A percentile compares a stretch with the other conserved stretches of the same genome.
phyloP scores from a whole-genome alignment of 2,329 filamentous ascomycete genomes.

The Elsinoe batatas region DNA sequence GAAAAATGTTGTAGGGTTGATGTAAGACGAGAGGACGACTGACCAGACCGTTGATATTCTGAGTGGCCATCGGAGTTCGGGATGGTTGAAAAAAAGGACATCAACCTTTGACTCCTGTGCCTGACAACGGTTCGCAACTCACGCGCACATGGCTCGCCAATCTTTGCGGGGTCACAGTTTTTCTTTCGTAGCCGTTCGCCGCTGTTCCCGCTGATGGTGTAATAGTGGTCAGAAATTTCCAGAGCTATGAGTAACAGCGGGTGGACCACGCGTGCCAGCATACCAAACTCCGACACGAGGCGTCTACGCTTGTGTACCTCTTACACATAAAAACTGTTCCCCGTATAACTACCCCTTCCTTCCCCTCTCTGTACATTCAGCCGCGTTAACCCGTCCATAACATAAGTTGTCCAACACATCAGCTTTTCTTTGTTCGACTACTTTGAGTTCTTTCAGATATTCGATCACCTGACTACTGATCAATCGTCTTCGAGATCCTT shows the following conservation, averaged over 20 bases:
- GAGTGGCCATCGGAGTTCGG: conserved; percentile 2
- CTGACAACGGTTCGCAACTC: conserved; percentile 6
- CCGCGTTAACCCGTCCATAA: conserved; percentile 5
- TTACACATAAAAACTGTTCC: conserved; percentile 9
- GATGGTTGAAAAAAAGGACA: not conserved
- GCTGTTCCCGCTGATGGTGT: conserved; percentile 10
- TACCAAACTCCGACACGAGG: conserved; percentile 5
- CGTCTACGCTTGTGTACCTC: conserved; percentile 1
- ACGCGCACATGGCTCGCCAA: conserved; percentile 13
- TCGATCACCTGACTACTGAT: not conserved
- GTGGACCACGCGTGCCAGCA: not conserved
- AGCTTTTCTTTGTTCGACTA: not conserved
- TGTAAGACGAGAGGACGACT: conserved; percentile 8
- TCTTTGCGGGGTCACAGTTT: conserved; percentile 5
- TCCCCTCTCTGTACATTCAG: not conserved
- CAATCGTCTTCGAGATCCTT: not conserved
- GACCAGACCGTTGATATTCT: conserved; percentile 7
- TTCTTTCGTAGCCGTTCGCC: conserved; percentile 4
- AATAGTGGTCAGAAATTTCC: conserved; percentile 2
- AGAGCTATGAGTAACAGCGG: conserved; percentile 5
- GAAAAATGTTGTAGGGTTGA: not conserved
- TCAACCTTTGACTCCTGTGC: not conserved
- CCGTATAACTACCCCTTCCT: not conserved
- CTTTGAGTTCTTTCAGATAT: not conserved
- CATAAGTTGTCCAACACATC: not conserved